phyloP scores from a whole-genome alignment of 2,329 filamentous ascomycete genomes.

The Alternaria conjuncta region DNA sequence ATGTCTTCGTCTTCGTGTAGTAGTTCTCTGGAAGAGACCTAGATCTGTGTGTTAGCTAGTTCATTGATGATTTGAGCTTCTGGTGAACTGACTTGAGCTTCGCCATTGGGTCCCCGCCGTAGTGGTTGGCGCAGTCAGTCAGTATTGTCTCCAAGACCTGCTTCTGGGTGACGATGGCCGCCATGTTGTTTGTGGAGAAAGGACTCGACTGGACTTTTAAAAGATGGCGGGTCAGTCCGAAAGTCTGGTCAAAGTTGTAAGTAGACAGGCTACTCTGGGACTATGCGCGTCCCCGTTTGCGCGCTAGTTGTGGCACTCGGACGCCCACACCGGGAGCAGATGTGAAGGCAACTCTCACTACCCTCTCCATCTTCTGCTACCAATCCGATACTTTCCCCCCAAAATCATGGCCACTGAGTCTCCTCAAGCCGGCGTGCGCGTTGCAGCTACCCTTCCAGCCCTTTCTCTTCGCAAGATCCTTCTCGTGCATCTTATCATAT shows the following conservation, averaged over 20 bases:
- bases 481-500: not conserved
- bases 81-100: not conserved
- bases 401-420: not conserved
- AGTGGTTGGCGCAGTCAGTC: not conserved
- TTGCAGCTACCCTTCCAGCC: not conserved
- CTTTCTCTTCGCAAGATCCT: not conserved
- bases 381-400: not conserved
- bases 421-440: not conserved
- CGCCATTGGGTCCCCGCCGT: not conserved
- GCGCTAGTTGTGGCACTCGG: not conserved
- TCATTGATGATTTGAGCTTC: not conserved
- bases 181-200: not conserved
- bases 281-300: not conserved
- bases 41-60: not conserved
- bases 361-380: not conserved
- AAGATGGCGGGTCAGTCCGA: not conserved
- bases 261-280: not conserved
- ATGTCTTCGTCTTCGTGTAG: too few relatives aligned
- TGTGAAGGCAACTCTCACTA: not conserved
- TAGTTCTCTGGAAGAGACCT: not conserved
- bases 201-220: not conserved
- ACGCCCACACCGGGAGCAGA: not conserved
- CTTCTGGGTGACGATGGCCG: not conserved
- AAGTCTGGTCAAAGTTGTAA: not conserved
- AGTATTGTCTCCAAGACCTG: not conserved